phyloP scores from a whole-genome alignment of 2,329 filamentous ascomycete species.

The Aspergillus pseudoterreus region DNA sequence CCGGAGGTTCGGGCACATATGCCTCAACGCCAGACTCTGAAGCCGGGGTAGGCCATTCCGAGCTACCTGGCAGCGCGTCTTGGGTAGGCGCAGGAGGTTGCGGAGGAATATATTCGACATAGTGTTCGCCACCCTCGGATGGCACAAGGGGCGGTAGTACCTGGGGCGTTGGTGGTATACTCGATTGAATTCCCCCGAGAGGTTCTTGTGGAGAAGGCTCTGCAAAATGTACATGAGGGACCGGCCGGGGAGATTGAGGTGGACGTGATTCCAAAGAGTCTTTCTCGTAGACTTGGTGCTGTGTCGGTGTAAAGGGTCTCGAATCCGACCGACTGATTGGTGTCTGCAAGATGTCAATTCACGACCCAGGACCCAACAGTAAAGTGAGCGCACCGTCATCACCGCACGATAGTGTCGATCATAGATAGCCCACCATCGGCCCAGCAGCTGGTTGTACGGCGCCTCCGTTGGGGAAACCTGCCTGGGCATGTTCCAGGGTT shows the following conservation, averaged over 20 bases:
- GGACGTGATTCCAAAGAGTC: too few species aligned
- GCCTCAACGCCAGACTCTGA: neutral
- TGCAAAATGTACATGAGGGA: neutral
- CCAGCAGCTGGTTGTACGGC: slow-evolving; percentile 74
- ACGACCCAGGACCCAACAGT: neutral
- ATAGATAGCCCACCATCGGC: slow-evolving; percentile 91
- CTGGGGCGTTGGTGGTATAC: too few species aligned
- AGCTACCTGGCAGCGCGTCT: neutral
- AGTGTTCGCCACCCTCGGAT: too few species aligned
- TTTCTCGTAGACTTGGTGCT: too few species aligned
- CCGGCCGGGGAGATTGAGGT: too few species aligned
- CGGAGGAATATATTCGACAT: too few species aligned
- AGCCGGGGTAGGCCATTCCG: neutral
- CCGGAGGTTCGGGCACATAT: neutral
- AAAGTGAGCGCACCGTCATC: slow-evolving; percentile 16
- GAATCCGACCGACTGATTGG: neutral
- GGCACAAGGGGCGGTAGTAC: too few species aligned
- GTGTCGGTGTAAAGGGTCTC: neutral
- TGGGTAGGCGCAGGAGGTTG: neutral
- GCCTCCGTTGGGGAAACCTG: slow-evolving; percentile 33
- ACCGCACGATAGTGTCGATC: slow-evolving; percentile 70
- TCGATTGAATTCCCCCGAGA: too few species aligned
- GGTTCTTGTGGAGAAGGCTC: neutral
- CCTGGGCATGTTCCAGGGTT: slow-evolving; percentile 74
- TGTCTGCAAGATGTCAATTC: slow-evolving; percentile 2